Evolutionary conservation across 805 yeast genomes (phyloP).

Genomic region (Candida cerambycidarum): DNA sequence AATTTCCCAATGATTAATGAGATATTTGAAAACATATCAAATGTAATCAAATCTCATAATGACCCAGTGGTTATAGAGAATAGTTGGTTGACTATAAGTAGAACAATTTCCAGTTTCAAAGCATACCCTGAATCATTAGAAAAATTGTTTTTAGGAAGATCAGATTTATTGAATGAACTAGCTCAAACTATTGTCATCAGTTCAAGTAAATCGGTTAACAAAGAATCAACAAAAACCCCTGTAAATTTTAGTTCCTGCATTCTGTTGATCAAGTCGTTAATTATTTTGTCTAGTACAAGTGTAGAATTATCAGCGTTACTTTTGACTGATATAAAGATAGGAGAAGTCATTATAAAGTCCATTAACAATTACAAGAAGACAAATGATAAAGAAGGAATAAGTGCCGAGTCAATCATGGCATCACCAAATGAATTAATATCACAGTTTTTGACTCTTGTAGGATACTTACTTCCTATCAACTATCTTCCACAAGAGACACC

Average conservation of each 20-base stretch:
- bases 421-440: slow-evolving; percentile 66
- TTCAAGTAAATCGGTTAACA: slow-evolving; percentile 22
- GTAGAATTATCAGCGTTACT: slow-evolving; percentile 44
- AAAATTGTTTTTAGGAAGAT: slow-evolving; percentile 31
- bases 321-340: slow-evolving; percentile 48
- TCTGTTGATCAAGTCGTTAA: slow-evolving; percentile 43
- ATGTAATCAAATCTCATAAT: slow-evolving; percentile 51
- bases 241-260: slow-evolving; percentile 39
- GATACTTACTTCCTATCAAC: slow-evolving; percentile 55
- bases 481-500: slow-evolving; percentile 30
- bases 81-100: slow-evolving; percentile 63
- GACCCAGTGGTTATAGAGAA: slow-evolving; percentile 64
- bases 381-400: slow-evolving; percentile 18
- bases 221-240: slow-evolving; percentile 21
- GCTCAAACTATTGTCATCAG: slow-evolving; percentile 24
- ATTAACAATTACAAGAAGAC: slow-evolving; percentile 50
- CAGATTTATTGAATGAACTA: slow-evolving; percentile 22
- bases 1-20: slow-evolving; percentile 52
- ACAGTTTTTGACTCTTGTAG: slow-evolving; percentile 54
- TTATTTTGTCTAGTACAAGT: slow-evolving; percentile 43
- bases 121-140: slow-evolving; percentile 45
- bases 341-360: slow-evolving; percentile 47
- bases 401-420: slow-evolving; percentile 72
- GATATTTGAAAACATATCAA: slow-evolving; percentile 58
- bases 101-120: slow-evolving; percentile 53